Evolutionary conservation across 495 filamentous ascomycete species (phyloP), one percentile per base, ranked within the genome.

Genomic region (Aspergillus sclerotiicarbonarius): DNA sequence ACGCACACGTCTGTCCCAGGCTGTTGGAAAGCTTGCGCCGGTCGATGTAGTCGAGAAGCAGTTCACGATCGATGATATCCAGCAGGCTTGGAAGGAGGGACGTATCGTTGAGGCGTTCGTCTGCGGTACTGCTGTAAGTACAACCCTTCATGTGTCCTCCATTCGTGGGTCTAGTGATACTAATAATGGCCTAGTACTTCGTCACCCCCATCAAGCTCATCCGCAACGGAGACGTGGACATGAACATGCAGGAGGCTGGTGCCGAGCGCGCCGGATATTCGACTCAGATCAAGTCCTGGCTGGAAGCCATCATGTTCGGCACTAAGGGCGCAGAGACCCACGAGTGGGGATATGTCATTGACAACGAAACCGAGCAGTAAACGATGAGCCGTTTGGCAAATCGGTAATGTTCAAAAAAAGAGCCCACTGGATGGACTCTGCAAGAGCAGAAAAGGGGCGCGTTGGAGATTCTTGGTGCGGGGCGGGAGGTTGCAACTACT

Each of bases 231-330:
- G 84, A 86, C 12, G 73, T 79, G 58, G 86, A 92, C 64, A 77
- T 94, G 31, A 68, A 78, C 49, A 81, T 92, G 50, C 80, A 87
- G 37, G 83, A 86, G 72, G 77, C 67, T 19, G 80, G 84, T 52
- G 78, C 71, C 13, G 80, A 79, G 46, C 77, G 84, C 53, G 80
- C 76, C 29, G 89, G 88, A 19, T 90, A 91, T 71, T 86, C 90
- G 3, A 70, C 76, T 43, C 72, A 82, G 66, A 73, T 96, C 70
- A 96, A 93, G 80, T 73, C 71, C 3, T 94, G 90, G 90, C 75
- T 96, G 54, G 76, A 75, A 67, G 83, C 86, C 43, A 93, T 96
- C 70, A 95, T 94, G 89, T 96, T 85, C 70, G 92, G 92, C 52
- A 87, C 84, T 62, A 86, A 85, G 72, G 92, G 91, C 56, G 84